phyloP scores from a whole-genome alignment of 2,329 filamentous ascomycete genomes.

The Fusarium tuaranense region DNA sequence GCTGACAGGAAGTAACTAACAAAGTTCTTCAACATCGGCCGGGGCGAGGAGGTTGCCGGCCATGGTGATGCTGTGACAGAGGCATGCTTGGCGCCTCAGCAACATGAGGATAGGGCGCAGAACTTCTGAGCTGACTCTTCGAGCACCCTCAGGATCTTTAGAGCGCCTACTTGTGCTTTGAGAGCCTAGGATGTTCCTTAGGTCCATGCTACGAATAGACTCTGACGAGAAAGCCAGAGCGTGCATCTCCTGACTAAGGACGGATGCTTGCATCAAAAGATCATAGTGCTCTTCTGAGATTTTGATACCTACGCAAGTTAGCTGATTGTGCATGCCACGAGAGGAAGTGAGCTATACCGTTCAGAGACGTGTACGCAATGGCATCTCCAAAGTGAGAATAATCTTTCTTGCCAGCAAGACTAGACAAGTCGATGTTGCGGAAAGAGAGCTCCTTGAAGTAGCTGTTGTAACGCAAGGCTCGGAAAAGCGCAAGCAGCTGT shows the following conservation, averaged over 20 bases:
- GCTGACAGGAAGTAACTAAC: conserved; percentile 45
- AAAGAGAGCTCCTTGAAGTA: conserved; percentile 71
- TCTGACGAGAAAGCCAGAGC: conserved; percentile 67
- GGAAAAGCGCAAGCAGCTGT: conserved; percentile 68
- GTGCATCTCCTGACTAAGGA: conserved; percentile 68
- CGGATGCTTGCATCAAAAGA: conserved; percentile 60
- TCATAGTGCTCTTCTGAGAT: conserved; percentile 62
- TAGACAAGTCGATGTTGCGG: conserved; percentile 61
- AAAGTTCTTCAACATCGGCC: conserved; percentile 61
- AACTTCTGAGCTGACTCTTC: conserved; percentile 54
- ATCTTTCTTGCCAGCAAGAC: conserved; percentile 55
- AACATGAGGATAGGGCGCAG: conserved; percentile 63
- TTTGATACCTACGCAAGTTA: conserved; percentile 54
- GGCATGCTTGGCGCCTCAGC: conserved; percentile 58
- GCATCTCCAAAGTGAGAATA: conserved; percentile 57
- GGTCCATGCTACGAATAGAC: conserved; percentile 65
- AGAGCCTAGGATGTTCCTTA: conserved; percentile 57
- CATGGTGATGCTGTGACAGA: conserved; percentile 64
- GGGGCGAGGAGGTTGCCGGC: conserved; percentile 62
- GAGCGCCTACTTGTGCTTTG: conserved; percentile 36
- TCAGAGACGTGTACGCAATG: conserved; percentile 64
- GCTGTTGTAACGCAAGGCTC: conserved; percentile 68
- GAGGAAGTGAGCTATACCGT: conserved; percentile 52
- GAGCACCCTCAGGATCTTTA: conserved; percentile 38
- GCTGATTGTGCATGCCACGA: neutral